Percentiles rank a stretch among this genome's conserved stretches.
Evolutionary conservation across 2,329 filamentous ascomycete genomes (phyloP).

Genomic region (Colletotrichum shisoi): DNA sequence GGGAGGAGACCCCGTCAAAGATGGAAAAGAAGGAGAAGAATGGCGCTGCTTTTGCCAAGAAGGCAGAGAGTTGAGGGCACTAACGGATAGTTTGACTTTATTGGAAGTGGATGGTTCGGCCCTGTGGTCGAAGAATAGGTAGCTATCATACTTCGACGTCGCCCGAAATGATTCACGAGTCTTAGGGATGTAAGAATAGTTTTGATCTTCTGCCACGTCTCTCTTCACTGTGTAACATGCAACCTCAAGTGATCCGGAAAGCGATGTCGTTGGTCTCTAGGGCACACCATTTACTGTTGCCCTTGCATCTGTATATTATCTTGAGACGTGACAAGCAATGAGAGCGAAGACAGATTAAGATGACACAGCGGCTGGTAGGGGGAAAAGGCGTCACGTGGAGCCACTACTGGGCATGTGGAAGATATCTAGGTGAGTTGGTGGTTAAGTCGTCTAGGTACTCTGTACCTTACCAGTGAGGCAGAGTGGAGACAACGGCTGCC

Average conservation of each 20-base stretch:
- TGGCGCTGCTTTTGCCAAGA: slow-evolving; percentile 15
- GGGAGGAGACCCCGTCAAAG: slow-evolving; percentile 37
- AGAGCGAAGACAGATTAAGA: too few species aligned
- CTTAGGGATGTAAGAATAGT: neutral
- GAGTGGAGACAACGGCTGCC: neutral
- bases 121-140: neutral
- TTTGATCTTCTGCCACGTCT: neutral
- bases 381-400: slow-evolving; percentile 2
- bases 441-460: too few species aligned
- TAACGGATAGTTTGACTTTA: neutral
- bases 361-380: too few species aligned
- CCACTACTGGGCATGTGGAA: neutral
- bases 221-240: neutral
- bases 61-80: slow-evolving; percentile 15
- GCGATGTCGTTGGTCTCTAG: slow-evolving; percentile 5
- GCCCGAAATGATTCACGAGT: neutral
- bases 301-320: too few species aligned
- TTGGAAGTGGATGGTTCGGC: neutral
- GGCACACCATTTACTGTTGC: neutral
- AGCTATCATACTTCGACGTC: neutral
- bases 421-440: neutral
- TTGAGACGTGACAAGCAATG: too few species aligned
- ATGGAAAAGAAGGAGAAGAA: slow-evolving; percentile 10
- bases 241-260: neutral
- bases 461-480: neutral